phyloP scores from a whole-genome alignment of 2,329 filamentous ascomycete genomes.

The Trematosphaeria pertusa region DNA sequence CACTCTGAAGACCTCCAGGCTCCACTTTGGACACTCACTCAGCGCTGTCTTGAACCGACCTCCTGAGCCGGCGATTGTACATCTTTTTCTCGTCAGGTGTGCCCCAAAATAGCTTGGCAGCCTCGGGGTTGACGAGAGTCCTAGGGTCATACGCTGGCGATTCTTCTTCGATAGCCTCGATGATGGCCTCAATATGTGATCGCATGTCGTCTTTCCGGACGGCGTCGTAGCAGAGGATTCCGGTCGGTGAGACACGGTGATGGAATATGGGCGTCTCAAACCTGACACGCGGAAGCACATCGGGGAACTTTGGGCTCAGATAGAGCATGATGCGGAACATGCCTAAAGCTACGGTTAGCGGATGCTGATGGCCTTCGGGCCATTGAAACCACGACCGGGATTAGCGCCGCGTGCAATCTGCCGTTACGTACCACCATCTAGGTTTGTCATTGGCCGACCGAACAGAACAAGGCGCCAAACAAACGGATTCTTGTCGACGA shows the following conservation, averaged over 20 bases:
- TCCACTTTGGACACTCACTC: constrained; percentile 44
- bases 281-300: constrained; percentile 83
- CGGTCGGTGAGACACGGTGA: constrained; percentile 80
- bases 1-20: not conserved
- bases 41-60: constrained; percentile 69
- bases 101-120: constrained; percentile 87
- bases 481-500: constrained; percentile 86
- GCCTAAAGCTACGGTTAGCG: no score
- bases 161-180: constrained; percentile 85
- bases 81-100: constrained; percentile 77
- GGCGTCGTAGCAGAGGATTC: constrained; percentile 78
- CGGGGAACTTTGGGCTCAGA: constrained; percentile 85
- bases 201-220: constrained; percentile 77
- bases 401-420: no score
- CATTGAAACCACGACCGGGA: no score
- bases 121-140: constrained; percentile 84
- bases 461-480: constrained; percentile 90
- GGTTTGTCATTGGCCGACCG: constrained; percentile 88
- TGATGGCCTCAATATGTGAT: constrained; percentile 83
- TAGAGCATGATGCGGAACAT: constrained; percentile 81
- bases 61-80: constrained; percentile 81
- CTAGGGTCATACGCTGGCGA: constrained; percentile 88
- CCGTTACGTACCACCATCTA: constrained; percentile 71
- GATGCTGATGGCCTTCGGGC: no score
- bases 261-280: constrained; percentile 87